Percentiles rank a stretch among this genome's conserved stretches.
These are phyloP conservation scores for Fistulinella prunicolor DNA, from an alignment of 768 basidiomycete genomes.

Conservation along the genomic window DNA sequence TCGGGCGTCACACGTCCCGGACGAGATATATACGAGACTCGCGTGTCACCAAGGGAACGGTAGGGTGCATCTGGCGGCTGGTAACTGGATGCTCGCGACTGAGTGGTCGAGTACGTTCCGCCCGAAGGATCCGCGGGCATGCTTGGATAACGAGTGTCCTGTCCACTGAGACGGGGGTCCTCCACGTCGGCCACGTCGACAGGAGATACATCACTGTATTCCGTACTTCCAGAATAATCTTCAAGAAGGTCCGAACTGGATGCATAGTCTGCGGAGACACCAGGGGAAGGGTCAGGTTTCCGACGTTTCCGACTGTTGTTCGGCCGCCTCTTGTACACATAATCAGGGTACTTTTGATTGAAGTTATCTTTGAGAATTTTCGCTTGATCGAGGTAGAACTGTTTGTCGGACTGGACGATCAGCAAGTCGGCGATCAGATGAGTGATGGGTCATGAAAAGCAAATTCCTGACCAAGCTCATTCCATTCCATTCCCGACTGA, in stretches of 20 bases:
- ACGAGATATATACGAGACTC: constrained; percentile 26
- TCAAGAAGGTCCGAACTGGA: constrained; percentile 34
- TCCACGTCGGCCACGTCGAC: constrained; percentile 32
- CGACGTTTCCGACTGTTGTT: constrained; percentile 79
- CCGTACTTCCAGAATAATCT: constrained; percentile 23
- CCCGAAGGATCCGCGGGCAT: constrained; percentile 19
- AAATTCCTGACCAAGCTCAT: constrained; percentile 63
- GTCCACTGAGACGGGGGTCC: constrained; percentile 12
- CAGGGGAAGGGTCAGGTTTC: constrained; percentile 34
- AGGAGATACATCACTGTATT: constrained; percentile 40
- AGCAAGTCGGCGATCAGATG: constrained; percentile 13
- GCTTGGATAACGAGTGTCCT: constrained; percentile 24
- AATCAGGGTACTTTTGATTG: constrained; percentile 84
- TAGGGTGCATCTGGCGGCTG: constrained; percentile 25
- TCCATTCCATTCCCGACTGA: constrained; percentile 81
- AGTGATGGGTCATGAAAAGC: constrained; percentile 1
- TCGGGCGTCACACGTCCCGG: constrained; percentile 29
- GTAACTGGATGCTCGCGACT: constrained; percentile 21
- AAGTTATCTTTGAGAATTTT: constrained; percentile 83
- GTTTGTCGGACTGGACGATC: constrained; percentile 63
- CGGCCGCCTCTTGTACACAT: constrained; percentile 83
- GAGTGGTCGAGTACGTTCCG: constrained; percentile 11
- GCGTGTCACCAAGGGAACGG: constrained; percentile 27
- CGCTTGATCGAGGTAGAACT: constrained; percentile 85
- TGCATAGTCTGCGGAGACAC: constrained; percentile 30